Percentiles rank a stretch among this genome's conserved stretches.
phyloP scores from a whole-genome alignment of 768 basidiomycete species.

The Rubroboletus satanas region DNA sequence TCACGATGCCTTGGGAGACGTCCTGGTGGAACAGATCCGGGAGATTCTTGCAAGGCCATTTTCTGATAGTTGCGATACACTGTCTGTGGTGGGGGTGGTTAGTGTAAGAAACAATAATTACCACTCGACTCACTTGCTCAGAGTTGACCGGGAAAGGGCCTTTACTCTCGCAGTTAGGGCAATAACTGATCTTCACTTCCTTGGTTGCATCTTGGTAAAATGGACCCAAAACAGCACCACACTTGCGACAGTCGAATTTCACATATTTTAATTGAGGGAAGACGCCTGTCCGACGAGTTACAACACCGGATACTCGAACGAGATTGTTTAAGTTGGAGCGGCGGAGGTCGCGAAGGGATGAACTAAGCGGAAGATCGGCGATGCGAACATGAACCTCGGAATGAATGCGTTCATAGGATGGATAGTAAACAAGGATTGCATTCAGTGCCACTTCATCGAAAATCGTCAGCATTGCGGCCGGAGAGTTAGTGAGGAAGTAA shows the following conservation, averaged over 20 bases:
- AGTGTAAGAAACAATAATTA: not conserved
- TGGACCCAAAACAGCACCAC: slow-evolving; percentile 89
- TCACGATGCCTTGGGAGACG: slow-evolving; percentile 96
- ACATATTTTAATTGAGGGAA: slow-evolving; percentile 99
- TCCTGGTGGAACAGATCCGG: slow-evolving; percentile 96
- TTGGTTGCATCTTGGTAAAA: slow-evolving; percentile 97
- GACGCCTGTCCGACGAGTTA: slow-evolving; percentile 91
- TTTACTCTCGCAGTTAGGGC: slow-evolving; percentile 89
- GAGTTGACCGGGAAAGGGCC: slow-evolving; percentile 97
- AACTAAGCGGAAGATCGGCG: slow-evolving; percentile 85
- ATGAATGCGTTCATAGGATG: slow-evolving; percentile 94
- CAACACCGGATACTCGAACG: slow-evolving; percentile 92
- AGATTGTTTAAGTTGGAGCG: slow-evolving; percentile 91
- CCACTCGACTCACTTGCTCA: slow-evolving; percentile 65
- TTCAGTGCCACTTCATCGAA: slow-evolving; percentile 95
- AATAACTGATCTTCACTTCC: slow-evolving; percentile 93
- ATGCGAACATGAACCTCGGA: slow-evolving; percentile 97
- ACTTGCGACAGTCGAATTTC: slow-evolving; percentile 97
- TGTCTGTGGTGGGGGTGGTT: slow-evolving; percentile 51
- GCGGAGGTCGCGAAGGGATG: slow-evolving; percentile 90
- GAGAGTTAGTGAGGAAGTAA: slow-evolving; percentile 96
- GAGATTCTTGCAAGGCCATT: slow-evolving; percentile 97
- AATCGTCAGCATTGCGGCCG: slow-evolving; percentile 85
- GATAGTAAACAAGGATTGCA: slow-evolving; percentile 93
- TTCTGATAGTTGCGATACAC: slow-evolving; percentile 98